Conservation (phyloP, 2,329 filamentous ascomycete species). For the Aspergillus luchuensis region DNA sequence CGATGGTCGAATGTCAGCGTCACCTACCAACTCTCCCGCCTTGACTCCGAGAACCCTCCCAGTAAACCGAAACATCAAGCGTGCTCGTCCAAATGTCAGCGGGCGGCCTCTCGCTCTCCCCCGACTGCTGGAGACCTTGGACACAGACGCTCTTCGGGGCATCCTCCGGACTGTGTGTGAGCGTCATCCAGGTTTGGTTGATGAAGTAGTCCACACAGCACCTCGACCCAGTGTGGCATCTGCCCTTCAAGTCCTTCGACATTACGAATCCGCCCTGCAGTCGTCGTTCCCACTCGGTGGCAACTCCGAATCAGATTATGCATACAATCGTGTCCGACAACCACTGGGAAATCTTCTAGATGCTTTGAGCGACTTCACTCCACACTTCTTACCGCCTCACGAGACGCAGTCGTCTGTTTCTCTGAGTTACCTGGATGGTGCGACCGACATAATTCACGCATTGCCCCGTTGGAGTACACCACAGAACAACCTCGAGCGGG, state of each 20-base stretch:
- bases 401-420: conserved; percentile 83
- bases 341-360: conserved; percentile 79
- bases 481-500: conserved; percentile 87
- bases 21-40: conserved; percentile 79
- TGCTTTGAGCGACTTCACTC: conserved; percentile 89
- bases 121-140: conserved; percentile 91
- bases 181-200: conserved; percentile 79
- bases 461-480: conserved; percentile 89
- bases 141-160: conserved; percentile 77
- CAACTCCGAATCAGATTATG: conserved; percentile 83
- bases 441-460: conserved; percentile 84
- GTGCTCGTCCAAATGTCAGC: conserved; percentile 67
- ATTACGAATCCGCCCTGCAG: conserved; percentile 78
- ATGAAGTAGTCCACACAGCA: conserved; percentile 79
- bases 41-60: conserved; percentile 68
- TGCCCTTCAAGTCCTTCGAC: conserved; percentile 75
- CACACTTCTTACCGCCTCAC: conserved; percentile 89
- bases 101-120: conserved; percentile 67
- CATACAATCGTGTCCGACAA: conserved; percentile 88
- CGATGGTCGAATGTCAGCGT: conserved; percentile 88
- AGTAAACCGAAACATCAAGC: conserved; percentile 68
- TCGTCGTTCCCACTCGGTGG: conserved; percentile 83
- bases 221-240: conserved; percentile 83
- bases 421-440: conserved; percentile 83
- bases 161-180: conserved; percentile 92